A percentile compares a stretch with the other conserved stretches of the same genome.
phyloP scores from a whole-genome alignment of 1,139 yeast species.

The Saccharomyces hybrid region DNA sequence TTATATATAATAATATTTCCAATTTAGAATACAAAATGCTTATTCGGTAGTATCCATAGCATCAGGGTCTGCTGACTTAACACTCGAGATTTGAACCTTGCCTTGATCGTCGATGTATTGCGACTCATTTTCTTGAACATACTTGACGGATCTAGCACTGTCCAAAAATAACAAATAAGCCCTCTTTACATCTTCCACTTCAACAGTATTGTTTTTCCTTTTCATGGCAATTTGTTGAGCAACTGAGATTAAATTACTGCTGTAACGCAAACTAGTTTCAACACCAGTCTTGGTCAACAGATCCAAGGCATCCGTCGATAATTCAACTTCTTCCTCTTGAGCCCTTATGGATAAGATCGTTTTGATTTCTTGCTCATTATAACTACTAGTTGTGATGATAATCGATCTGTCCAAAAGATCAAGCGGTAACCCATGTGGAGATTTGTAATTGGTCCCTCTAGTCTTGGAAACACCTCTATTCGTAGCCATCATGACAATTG shows the following conservation, averaged over 20 bases:
- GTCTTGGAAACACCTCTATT: conserved; percentile 89
- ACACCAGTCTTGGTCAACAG: conserved; percentile 85
- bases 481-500: conserved; percentile 97
- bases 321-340: conserved; percentile 92
- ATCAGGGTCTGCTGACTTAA: conserved; percentile 12
- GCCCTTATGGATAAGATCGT: conserved; percentile 85
- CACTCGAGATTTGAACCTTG: conserved; percentile 45
- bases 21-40: not conserved
- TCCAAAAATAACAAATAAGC: conserved; percentile 84
- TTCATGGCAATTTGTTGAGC: conserved; percentile 78
- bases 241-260: conserved; percentile 83
- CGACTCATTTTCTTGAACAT: conserved; percentile 56
- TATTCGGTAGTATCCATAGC: conserved; percentile 31
- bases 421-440: conserved; percentile 94
- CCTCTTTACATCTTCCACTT: conserved; percentile 78
- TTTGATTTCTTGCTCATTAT: conserved; percentile 73
- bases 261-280: conserved; percentile 89
- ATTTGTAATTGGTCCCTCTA: conserved; percentile 86
- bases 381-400: conserved; percentile 77
- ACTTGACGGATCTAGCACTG: conserved; percentile 77
- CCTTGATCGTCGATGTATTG: conserved; percentile 73
- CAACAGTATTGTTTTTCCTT: conserved; percentile 65
- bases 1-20: conserved; percentile 4
- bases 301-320: conserved; percentile 76
- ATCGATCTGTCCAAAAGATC: conserved; percentile 92